A percentile compares a stretch with the other conserved stretches of the same genome.
Conservation (phyloP, 768 basidiomycete species). For the Hemileccinum impolitum region DNA sequence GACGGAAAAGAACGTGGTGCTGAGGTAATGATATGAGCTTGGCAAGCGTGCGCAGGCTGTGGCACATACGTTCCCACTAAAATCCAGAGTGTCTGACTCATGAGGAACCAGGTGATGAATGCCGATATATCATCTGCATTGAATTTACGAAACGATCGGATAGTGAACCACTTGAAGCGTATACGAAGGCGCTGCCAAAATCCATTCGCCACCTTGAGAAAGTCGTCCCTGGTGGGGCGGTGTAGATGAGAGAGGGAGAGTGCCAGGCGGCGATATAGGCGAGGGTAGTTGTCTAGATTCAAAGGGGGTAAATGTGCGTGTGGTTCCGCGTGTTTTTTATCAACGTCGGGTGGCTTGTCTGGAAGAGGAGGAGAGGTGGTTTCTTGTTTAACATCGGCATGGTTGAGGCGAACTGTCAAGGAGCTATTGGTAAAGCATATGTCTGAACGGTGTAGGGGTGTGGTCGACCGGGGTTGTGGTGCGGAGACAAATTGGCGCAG, state of each 20-base stretch:
- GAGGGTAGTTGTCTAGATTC: slow-evolving; percentile 67
- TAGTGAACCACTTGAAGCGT: slow-evolving; percentile 97
- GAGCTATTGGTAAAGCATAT: not conserved
- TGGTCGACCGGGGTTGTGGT: not conserved
- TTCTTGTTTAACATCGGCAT: slow-evolving; percentile 13
- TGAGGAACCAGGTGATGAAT: slow-evolving; percentile 92
- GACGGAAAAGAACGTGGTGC: slow-evolving; percentile 95
- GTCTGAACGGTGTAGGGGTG: not conserved
- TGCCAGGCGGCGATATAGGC: slow-evolving; percentile 78
- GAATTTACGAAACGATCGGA: slow-evolving; percentile 90
- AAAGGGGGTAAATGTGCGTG: slow-evolving; percentile 26
- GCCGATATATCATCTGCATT: slow-evolving; percentile 97
- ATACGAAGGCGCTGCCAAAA: slow-evolving; percentile 89
- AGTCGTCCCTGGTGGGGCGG: slow-evolving; percentile 84
- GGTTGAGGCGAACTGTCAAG: slow-evolving; percentile 12
- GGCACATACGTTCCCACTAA: slow-evolving; percentile 64
- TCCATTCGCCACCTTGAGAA: slow-evolving; percentile 80
- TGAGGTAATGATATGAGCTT: slow-evolving; percentile 24
- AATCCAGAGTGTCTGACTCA: slow-evolving; percentile 96
- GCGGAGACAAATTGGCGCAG: slow-evolving; percentile 25
- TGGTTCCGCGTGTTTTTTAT: slow-evolving; percentile 8
- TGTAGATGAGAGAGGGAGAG: slow-evolving; percentile 71
- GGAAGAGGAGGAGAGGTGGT: not conserved
- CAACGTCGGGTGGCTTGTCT: slow-evolving; percentile 5
- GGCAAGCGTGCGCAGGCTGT: not conserved